Percentiles rank a stretch among this genome's conserved stretches.
Conservation (phyloP, 257 asterid species). For the Orobanche coerulescens region DNA sequence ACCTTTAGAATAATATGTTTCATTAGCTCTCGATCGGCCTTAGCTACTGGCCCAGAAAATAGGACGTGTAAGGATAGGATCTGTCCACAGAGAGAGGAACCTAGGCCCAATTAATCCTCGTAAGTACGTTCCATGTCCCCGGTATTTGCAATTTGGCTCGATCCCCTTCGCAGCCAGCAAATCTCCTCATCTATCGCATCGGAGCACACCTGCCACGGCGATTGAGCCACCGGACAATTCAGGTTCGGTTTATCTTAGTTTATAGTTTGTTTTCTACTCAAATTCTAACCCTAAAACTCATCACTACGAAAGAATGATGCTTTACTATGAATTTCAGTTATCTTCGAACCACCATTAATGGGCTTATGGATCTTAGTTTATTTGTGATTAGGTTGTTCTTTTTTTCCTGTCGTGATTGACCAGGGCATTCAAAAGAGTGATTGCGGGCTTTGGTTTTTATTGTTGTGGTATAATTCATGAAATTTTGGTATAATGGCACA, state of each 20-base stretch:
- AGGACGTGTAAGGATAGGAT: background rate
- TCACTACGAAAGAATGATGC: background rate
- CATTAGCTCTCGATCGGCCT: too few relatives aligned
- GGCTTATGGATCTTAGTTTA: background rate
- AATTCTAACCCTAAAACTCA: background rate
- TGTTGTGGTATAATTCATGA: conserved; percentile 35
- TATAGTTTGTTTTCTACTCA: background rate
- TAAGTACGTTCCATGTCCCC: conserved; percentile 9
- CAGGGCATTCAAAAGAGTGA: conserved; percentile 18
- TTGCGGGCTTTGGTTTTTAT: conserved; percentile 1
- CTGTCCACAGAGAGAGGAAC: background rate
- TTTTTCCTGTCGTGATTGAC: background rate
- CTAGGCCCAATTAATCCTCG: conserved; percentile 6
- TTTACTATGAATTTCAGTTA: background rate
- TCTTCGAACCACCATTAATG: background rate
- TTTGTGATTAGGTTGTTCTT: background rate
- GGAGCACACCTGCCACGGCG: conserved; percentile 27
- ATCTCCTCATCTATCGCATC: conserved; percentile 16
- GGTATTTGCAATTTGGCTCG: conserved; percentile 18
- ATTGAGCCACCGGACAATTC: conserved; percentile 19
- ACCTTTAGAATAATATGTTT: background rate
- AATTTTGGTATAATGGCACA: conserved; percentile 60
- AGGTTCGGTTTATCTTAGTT: conserved; percentile 19
- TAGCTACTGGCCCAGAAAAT: background rate
- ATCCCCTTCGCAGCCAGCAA: conserved; percentile 24